Conservation (phyloP, 257 asterid species). For the Salvia splendens region DNA sequence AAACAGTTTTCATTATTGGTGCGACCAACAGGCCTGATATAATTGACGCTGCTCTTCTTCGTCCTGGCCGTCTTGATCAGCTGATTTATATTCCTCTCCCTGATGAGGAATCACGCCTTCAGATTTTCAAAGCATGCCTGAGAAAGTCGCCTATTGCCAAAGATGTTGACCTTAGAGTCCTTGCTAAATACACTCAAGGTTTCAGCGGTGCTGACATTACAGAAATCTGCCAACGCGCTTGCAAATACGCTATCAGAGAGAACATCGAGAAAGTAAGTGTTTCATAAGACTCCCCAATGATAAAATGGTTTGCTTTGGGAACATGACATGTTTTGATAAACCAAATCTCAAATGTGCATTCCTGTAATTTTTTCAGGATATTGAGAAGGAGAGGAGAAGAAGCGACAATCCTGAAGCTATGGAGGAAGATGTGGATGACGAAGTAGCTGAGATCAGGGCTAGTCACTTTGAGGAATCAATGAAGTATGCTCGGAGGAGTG, state of each 20-base stretch:
- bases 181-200: constrained; percentile 85
- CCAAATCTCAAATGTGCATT: not conserved
- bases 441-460: constrained; percentile 70
- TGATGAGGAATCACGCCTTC: constrained; percentile 79
- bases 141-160: constrained; percentile 83
- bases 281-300: not conserved
- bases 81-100: constrained; percentile 89
- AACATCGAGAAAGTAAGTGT: constrained; percentile 75
- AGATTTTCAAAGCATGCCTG: constrained; percentile 80
- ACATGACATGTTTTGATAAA: not conserved
- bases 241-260: constrained; percentile 92
- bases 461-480: constrained; percentile 86
- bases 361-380: constrained; percentile 46
- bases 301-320: not conserved
- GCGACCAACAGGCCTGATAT: constrained; percentile 91
- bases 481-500: constrained; percentile 83
- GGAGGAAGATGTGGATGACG: constrained; percentile 79
- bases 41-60: constrained; percentile 85
- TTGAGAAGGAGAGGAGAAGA: constrained; percentile 73
- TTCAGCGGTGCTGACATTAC: constrained; percentile 93
- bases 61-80: constrained; percentile 93
- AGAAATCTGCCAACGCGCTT: constrained; percentile 87
- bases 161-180: constrained; percentile 74
- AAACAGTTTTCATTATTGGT: constrained; percentile 85
- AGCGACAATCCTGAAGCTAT: constrained; percentile 71